Conservation (phyloP, 805 yeast genomes). For the Starmera amethionina region DNA sequence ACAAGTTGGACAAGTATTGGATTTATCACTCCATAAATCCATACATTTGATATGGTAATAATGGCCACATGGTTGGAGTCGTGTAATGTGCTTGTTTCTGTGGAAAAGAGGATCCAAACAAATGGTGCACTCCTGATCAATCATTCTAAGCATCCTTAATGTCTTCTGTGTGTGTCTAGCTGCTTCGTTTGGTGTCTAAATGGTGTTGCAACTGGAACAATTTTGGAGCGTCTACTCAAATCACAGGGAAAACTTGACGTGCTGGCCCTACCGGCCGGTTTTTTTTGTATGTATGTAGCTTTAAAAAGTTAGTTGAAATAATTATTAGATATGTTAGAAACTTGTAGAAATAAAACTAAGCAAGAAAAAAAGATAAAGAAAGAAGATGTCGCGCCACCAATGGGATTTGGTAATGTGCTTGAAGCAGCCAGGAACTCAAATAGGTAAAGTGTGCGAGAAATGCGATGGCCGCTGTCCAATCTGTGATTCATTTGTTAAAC, state of each 20-base stretch:
- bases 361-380: background rate
- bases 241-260: no score
- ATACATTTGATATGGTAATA: slow-evolving; percentile 49
- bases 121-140: slow-evolving; percentile 36
- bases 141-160: slow-evolving; percentile 5
- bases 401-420: slow-evolving; percentile 75
- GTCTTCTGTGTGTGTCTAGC: background rate
- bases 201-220: background rate
- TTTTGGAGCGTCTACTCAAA: no score
- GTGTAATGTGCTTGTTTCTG: slow-evolving; percentile 2
- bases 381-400: slow-evolving; percentile 77
- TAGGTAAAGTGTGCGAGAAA: slow-evolving; percentile 67
- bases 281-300: no score
- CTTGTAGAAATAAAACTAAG: background rate
- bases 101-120: slow-evolving; percentile 37
- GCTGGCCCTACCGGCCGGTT: no score
- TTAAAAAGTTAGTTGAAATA: no score
- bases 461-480: slow-evolving; percentile 91
- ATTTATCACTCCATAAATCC: slow-evolving; percentile 43
- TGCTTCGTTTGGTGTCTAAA: background rate
- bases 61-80: slow-evolving; percentile 41
- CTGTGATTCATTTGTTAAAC: slow-evolving; percentile 79
- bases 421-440: slow-evolving; percentile 69
- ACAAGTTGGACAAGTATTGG: slow-evolving; percentile 56
- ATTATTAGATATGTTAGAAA: no score